phyloP scores from a whole-genome alignment of 768 basidiomycete species.

The Xerocomellus amylosporus region DNA sequence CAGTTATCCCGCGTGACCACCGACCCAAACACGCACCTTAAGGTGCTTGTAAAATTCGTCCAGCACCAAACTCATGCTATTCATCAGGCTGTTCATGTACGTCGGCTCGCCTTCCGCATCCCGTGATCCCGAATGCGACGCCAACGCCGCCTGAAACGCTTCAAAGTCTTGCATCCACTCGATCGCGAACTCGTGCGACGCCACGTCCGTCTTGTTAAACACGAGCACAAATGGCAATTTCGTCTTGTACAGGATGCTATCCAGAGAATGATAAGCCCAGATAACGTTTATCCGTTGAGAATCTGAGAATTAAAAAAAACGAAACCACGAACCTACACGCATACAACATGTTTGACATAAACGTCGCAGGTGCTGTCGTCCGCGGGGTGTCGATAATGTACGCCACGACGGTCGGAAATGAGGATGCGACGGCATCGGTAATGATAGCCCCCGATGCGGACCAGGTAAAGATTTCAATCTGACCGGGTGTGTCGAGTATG shows the following conservation, averaged over 20 bases:
- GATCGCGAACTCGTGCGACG: conserved; percentile 84
- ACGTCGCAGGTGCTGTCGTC: conserved; percentile 91
- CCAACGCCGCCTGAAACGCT: conserved; percentile 85
- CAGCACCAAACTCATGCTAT: conserved; percentile 95
- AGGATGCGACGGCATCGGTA: conserved; percentile 92
- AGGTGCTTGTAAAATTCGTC: conserved; percentile 98
- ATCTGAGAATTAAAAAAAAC: neutral
- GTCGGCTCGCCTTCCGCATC: conserved; percentile 89
- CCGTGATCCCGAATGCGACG: conserved; percentile 60
- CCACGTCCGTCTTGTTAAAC: conserved; percentile 97
- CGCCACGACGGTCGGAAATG: conserved; percentile 91
- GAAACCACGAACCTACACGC: conserved; percentile 75
- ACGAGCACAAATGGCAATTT: conserved; percentile 95
- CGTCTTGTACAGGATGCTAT: conserved; percentile 95
- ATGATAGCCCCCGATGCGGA: conserved; percentile 98
- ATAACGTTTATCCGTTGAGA: neutral
- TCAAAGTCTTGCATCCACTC: conserved; percentile 99
- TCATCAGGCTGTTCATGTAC: conserved; percentile 99
- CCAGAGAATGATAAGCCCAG: neutral
- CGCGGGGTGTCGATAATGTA: conserved; percentile 98
- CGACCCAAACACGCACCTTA: conserved; percentile 51
- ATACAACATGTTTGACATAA: conserved; percentile 99
- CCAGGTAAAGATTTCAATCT: conserved; percentile 99
- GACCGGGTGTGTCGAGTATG: conserved; percentile 95
- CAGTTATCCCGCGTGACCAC: neutral